phyloP scores from a whole-genome alignment of 2,329 filamentous ascomycete genomes.

The Orbilia brochopaga region DNA sequence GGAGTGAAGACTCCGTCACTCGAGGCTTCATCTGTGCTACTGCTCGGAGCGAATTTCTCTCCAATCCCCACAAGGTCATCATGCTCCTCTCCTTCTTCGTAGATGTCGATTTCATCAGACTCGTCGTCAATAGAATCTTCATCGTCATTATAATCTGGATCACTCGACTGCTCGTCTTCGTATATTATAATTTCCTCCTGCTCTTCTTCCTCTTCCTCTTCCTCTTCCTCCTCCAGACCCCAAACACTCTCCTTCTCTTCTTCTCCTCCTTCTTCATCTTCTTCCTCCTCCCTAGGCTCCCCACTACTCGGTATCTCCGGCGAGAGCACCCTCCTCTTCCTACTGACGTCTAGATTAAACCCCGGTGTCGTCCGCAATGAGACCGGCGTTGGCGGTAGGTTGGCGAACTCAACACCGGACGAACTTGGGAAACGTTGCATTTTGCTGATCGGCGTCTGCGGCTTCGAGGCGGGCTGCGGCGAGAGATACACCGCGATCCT shows the following conservation, averaged over 20 bases:
- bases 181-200: background rate
- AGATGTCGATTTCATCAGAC: background rate
- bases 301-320: conserved; percentile 40
- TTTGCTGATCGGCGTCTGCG: conserved; percentile 38
- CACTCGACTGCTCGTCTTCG: background rate
- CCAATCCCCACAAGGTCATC: background rate
- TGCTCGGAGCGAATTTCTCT: background rate
- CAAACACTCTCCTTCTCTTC: conserved; percentile 4
- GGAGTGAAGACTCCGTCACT: conserved; percentile 39
- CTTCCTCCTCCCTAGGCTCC: background rate
- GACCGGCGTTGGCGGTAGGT: conserved; percentile 37
- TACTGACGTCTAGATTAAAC: conserved; percentile 18
- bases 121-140: background rate
- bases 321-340: conserved; percentile 21
- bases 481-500: conserved; percentile 32
- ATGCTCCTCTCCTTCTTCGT: conserved; percentile 8
- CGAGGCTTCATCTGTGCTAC: conserved; percentile 29
- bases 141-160: conserved; percentile 12
- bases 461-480: conserved; percentile 39
- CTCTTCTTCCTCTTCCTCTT: conserved; percentile 12
- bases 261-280: background rate
- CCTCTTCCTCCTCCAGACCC: conserved; percentile 5
- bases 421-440: conserved; percentile 48
- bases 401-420: conserved; percentile 42
- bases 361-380: conserved; percentile 34